phyloP scores from a whole-genome alignment of 108 stramenopile species.

The Nannochloropsis gaditana region DNA sequence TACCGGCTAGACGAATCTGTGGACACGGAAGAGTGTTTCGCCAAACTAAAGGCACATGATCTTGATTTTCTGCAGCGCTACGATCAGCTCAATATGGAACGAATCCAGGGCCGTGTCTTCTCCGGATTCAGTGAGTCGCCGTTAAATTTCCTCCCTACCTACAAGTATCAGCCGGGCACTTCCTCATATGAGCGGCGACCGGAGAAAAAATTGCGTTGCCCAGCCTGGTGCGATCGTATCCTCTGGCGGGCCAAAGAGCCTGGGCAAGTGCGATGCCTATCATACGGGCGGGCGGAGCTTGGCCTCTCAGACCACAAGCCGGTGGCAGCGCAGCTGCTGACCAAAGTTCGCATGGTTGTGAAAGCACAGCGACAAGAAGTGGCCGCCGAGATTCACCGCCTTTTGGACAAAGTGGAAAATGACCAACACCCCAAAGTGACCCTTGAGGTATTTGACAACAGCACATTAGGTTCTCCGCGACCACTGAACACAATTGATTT shows the following conservation, averaged over 20 bases:
- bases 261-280: slow-evolving; percentile 67
- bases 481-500: slow-evolving; percentile 57
- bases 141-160: slow-evolving; percentile 82
- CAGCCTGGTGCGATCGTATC: slow-evolving; percentile 99
- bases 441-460: slow-evolving; percentile 59
- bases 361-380: slow-evolving; percentile 62
- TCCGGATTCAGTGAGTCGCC: slow-evolving; percentile 79
- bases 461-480: not conserved
- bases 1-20: slow-evolving; percentile 87
- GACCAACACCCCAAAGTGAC: slow-evolving; percentile 71
- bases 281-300: slow-evolving; percentile 72
- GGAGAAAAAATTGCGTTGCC: slow-evolving; percentile 96
- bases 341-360: slow-evolving; percentile 74
- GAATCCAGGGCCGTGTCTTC: slow-evolving; percentile 78
- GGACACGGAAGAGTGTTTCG: slow-evolving; percentile 66
- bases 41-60: slow-evolving; percentile 40
- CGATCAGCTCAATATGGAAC: slow-evolving; percentile 95
- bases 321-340: slow-evolving; percentile 72
- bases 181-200: slow-evolving; percentile 85
- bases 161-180: slow-evolving; percentile 97
- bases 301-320: slow-evolving; percentile 96
- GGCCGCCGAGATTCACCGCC: slow-evolving; percentile 64
- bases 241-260: slow-evolving; percentile 79
- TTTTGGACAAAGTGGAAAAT: slow-evolving; percentile 74
- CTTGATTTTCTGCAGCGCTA: slow-evolving; percentile 66